phyloP scores from a whole-genome alignment of 257 asterid genomes.

The Salvia rosmarinus region DNA sequence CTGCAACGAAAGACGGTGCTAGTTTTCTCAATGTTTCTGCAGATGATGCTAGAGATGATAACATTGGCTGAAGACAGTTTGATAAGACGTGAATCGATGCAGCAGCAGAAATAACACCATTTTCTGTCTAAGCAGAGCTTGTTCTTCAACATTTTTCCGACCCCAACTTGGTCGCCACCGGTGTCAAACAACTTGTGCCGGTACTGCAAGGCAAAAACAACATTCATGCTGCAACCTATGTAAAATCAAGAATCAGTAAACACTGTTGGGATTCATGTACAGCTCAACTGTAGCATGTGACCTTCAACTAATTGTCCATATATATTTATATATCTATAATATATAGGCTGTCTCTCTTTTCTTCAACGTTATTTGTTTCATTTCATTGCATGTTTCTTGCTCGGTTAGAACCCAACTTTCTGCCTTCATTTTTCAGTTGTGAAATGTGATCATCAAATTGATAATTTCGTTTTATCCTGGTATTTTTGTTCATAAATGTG shows the following conservation, averaged over 20 bases:
- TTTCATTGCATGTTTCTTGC: constrained; percentile 14
- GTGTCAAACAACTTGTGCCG: not conserved
- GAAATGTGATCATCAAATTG: not conserved
- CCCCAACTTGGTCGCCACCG: constrained; percentile 14
- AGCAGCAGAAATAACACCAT: constrained; percentile 35
- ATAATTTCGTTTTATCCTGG: not conserved
- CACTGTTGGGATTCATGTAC: constrained; percentile 35
- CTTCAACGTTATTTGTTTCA: not conserved
- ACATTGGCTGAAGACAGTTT: constrained; percentile 28
- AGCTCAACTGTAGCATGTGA: constrained; percentile 37
- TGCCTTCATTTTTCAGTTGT: not conserved
- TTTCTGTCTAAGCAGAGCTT: constrained; percentile 42
- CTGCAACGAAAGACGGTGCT: constrained; percentile 24
- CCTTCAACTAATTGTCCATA: constrained; percentile 47
- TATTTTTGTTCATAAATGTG: not conserved
- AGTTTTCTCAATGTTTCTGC: constrained; percentile 41
- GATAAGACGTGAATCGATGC: constrained; percentile 30
- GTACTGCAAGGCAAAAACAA: constrained; percentile 8
- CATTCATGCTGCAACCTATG: constrained; percentile 25
- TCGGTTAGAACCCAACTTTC: not conserved
- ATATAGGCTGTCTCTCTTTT: not conserved
- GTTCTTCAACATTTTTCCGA: constrained; percentile 48
- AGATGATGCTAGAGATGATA: constrained; percentile 31
- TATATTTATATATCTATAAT: constrained; percentile 17
- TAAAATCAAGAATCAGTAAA: constrained; percentile 4